Conservation (phyloP, 1,139 yeast species). For the Lodderomyces beijingensis region DNA sequence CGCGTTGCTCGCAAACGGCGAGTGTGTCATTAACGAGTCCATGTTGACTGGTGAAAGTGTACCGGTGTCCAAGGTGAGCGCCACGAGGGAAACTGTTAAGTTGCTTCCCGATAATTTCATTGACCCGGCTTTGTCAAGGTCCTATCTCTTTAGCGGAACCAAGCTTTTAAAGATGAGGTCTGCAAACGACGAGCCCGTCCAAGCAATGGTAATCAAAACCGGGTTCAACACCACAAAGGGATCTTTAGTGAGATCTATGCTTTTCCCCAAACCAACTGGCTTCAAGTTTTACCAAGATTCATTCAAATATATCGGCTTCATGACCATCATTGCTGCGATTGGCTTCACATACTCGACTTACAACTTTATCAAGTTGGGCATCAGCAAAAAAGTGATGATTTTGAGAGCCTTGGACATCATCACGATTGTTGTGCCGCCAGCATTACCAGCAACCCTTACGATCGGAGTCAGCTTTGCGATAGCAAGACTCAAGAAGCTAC, state of each 20-base stretch:
- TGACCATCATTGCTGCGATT: conserved; percentile 77
- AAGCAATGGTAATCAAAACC: conserved; percentile 83
- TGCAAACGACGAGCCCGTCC: conserved; percentile 63
- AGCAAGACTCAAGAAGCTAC: conserved; percentile 56
- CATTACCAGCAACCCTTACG: conserved; percentile 93
- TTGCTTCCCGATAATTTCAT: conserved; percentile 55
- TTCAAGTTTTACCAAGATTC: conserved; percentile 93
- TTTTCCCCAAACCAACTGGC: conserved; percentile 91
- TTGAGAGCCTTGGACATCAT: conserved; percentile 89
- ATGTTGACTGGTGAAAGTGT: conserved; percentile 98
- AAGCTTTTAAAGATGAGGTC: conserved; percentile 78
- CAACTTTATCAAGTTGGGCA: conserved; percentile 73
- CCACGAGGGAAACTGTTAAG: conserved; percentile 57
- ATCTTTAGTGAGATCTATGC: conserved; percentile 89
- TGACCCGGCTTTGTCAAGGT: conserved; percentile 65
- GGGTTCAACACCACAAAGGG: conserved; percentile 97
- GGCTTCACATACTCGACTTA: conserved; percentile 85
- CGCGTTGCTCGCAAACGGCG: conserved; percentile 81
- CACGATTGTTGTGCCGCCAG: conserved; percentile 98
- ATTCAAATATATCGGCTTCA: conserved; percentile 90
- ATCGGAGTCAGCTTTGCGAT: conserved; percentile 95
- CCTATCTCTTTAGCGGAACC: conserved; percentile 84
- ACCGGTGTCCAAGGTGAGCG: conserved; percentile 80
- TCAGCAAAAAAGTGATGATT: conserved; percentile 65
- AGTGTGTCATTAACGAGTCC: conserved; percentile 89